Evolutionary conservation across 2,329 filamentous ascomycete species (phyloP).

Genomic region (Pseudogymnoascus sp.): DNA sequence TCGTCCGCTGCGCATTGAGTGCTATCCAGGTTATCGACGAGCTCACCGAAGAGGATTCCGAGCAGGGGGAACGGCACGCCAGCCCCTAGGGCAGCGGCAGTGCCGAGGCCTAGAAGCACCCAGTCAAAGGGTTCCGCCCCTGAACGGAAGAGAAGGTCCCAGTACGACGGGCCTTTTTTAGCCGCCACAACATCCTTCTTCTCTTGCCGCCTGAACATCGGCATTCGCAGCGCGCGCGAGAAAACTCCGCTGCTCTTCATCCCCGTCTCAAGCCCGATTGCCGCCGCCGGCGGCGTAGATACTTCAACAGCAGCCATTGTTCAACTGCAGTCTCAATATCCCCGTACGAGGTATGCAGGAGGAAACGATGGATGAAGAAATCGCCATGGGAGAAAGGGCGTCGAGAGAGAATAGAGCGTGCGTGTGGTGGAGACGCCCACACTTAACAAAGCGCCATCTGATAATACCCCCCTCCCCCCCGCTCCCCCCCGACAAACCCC

Average conservation of each 20-base stretch:
- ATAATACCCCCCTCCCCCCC: conserved; percentile 1
- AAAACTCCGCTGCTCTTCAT: not conserved
- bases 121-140: conserved; percentile 22
- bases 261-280: not conserved
- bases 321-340: not conserved
- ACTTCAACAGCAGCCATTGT: conserved; percentile 7
- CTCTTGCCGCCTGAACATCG: not conserved
- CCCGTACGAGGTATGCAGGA: not conserved
- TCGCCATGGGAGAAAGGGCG: not conserved
- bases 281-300: not conserved
- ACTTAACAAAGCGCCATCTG: not conserved
- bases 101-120: conserved; percentile 33
- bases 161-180: conserved; percentile 3
- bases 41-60: conserved; percentile 58
- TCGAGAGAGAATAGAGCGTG: not conserved
- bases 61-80: conserved; percentile 58
- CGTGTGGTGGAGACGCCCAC: not conserved
- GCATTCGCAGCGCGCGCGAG: not conserved
- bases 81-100: conserved; percentile 44
- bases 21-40: conserved; percentile 49
- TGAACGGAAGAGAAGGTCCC: not conserved
- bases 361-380: not conserved
- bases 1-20: conserved; percentile 2
- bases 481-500: not conserved
- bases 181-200: not conserved